Base-by-base conservation (phyloP, 2,329 filamentous ascomycete genomes). In the Ophiostoma ulmi region DNA sequence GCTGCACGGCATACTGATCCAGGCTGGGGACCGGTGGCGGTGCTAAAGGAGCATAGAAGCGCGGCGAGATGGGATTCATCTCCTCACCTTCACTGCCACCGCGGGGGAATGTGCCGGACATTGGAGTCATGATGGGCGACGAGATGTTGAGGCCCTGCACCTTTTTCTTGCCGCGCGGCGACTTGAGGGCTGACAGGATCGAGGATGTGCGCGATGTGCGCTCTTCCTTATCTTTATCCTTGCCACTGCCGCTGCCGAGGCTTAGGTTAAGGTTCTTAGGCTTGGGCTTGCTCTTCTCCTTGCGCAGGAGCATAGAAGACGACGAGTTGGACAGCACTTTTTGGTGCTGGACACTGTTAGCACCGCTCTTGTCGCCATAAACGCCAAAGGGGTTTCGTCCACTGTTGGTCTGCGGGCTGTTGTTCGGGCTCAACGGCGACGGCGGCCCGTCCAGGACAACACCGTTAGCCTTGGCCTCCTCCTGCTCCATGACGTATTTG, bases 401-500 rank as follows among this genome's bases (percentile, higher is more conserved):
- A 70, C 52, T 44, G 70, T 3, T 26, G 14, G 44, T 35, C 69
- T 41, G 44, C 58, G 10, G 61, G 22, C 13, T 58, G 8, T 71
- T 70, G 68, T 61, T 65, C 26, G 71, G 76, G 38, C 78, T 75
- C 7, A 73, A 73, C 4, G 81, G 75, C 41, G 79, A 72, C 11
- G 81, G 80, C 52, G 83, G 81, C 6, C 77, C 78, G 31, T 84
- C 82, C 64, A 86, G 80, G 22, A 79, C 79, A 61, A 86, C 77
- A 41, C 88, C 87, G 67, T 83, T 83, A 74, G 84, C 82, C 78
- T 89, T 90, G 69, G 87, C 87, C 71, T 86, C 87, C 76, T 97
- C 94, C 75, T 97, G 91, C 79, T 93, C 92, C 89, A 97, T 91
- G 74, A 97, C 94, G 75, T 93, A 91, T 73, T 90, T 93, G 80